These are phyloP conservation scores for Rhododendron kiyosumense DNA, from an alignment of 148 eudicot species.

Conservation along the genomic window DNA sequence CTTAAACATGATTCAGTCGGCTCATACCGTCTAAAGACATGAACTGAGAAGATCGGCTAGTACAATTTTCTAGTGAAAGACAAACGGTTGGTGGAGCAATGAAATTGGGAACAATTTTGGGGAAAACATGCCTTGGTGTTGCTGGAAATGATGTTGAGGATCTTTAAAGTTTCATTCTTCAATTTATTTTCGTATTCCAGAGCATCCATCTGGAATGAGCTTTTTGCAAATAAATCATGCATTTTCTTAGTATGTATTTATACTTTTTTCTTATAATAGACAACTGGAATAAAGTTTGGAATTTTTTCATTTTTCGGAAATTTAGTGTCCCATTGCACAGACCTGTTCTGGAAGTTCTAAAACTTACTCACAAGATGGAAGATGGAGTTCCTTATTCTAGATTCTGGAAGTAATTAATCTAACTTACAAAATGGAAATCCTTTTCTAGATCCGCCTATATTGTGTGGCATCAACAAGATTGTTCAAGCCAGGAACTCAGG, in stretches of 20 bases:
- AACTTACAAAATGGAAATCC: background rate
- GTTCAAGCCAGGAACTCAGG: background rate
- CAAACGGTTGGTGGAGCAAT: background rate
- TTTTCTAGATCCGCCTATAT: background rate
- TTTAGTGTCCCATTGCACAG: background rate
- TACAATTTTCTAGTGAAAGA: background rate
- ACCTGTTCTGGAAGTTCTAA: background rate
- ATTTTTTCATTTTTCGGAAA: background rate
- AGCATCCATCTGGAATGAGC: background rate
- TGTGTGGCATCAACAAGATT: background rate
- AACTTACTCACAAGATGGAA: background rate
- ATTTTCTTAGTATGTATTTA: background rate
- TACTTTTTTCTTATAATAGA: background rate
- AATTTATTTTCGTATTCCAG: background rate
- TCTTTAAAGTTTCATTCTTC: background rate
- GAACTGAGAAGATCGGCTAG: background rate
- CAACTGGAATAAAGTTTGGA: background rate
- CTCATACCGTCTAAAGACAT: constrained; percentile 50
- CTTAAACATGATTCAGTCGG: constrained; percentile 48
- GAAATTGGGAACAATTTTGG: background rate
- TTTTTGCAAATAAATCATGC: constrained; percentile 2
- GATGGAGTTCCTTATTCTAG: background rate
- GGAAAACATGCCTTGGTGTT: background rate
- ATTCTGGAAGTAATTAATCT: background rate
- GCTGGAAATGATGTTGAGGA: background rate